phyloP scores from a whole-genome alignment of 1,284 basidiomycete species.

The Boletellus sp. region DNA sequence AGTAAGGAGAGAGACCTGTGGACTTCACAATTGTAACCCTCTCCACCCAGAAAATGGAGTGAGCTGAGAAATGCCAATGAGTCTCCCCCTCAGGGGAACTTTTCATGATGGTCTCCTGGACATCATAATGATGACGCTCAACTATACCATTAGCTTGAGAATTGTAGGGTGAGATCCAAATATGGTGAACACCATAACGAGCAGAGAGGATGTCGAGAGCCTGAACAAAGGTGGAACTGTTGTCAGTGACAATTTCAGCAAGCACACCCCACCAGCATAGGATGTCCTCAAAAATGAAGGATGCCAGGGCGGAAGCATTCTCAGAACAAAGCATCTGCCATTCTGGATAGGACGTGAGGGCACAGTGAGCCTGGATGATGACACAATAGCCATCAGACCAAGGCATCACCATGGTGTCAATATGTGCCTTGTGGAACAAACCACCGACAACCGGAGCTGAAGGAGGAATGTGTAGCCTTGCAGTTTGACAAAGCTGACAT shows the following conservation, averaged over 20 bases:
- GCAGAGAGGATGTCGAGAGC: conserved; percentile 32
- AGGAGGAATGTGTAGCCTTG: conserved; percentile 22
- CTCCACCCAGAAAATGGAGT: conserved; percentile 42
- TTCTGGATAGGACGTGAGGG: conserved; percentile 22
- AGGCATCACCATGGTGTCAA: conserved; percentile 8
- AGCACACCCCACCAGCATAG: conserved; percentile 7
- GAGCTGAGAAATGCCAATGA: conserved; percentile 30
- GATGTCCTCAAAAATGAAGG: conserved; percentile 7
- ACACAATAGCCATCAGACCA: not conserved
- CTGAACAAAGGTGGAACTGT: conserved; percentile 25
- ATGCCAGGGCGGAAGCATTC: not conserved
- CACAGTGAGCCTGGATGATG: conserved; percentile 11
- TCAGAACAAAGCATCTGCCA: conserved; percentile 15
- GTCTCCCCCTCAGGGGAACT: conserved; percentile 29
- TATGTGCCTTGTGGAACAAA: conserved; percentile 33
- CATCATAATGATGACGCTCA: conserved; percentile 19
- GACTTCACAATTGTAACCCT: conserved; percentile 29
- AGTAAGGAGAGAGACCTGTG: conserved; percentile 38
- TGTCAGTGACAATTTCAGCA: conserved; percentile 11
- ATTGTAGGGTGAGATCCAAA: conserved; percentile 45
- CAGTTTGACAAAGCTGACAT: conserved; percentile 9
- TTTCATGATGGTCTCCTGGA: conserved; percentile 32
- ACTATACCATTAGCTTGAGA: conserved; percentile 40
- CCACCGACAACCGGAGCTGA: conserved; percentile 27
- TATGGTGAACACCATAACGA: conserved; percentile 37